Evolutionary conservation across 148 eudicot genomes (phyloP), one percentile per base, ranked within the genome.

Genomic region (Fallopia convolvulus): DNA sequence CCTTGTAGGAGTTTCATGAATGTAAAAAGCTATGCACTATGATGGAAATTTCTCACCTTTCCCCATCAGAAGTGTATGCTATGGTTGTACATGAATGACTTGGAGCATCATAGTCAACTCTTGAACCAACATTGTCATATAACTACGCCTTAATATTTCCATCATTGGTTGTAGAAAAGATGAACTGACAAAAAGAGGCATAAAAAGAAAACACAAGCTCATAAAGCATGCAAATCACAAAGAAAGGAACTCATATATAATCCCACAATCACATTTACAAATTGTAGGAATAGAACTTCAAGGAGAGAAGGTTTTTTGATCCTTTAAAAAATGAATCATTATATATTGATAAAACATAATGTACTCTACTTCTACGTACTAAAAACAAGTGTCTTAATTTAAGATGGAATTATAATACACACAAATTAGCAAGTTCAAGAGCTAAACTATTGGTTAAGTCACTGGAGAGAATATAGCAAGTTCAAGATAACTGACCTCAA

Each of bases 71-170:
- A 85, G 97, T 94, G 81, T 92, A 94, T 74, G 89, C 88, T 95
- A 94, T 94, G 71, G 93, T 90, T 76, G 95, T 94, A 79, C 95
- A 92, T 86, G 88, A 89, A 73, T 86, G 91, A 7, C 97, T 97
- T 66, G 97, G 97, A 77, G 98, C 98, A 89, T 92, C 94, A 80
- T 90, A 94, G 79, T 94, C 98, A 56, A 94, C 97, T 78, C 96
- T 84, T 46, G 98, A 89, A 65, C 98, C 98, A 89, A 80, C 33
- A 82, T 88, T 87, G 83, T 92, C 98, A 86, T 94, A 94, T 23
- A 94, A 85, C 98, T 96, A 92, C 65, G 93, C 98, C 87, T 92
- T 94, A 42, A 94, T 94, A 82, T 94, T 94, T 81, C 98, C 96
- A 81, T 94, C 98, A 83, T 83, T 76, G 72, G 97, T 92, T 75